Evolutionary conservation across 176 grass and related monocot genomes (phyloP), one percentile per base, ranked within the genome.

Genomic region (Carex pumila): DNA sequence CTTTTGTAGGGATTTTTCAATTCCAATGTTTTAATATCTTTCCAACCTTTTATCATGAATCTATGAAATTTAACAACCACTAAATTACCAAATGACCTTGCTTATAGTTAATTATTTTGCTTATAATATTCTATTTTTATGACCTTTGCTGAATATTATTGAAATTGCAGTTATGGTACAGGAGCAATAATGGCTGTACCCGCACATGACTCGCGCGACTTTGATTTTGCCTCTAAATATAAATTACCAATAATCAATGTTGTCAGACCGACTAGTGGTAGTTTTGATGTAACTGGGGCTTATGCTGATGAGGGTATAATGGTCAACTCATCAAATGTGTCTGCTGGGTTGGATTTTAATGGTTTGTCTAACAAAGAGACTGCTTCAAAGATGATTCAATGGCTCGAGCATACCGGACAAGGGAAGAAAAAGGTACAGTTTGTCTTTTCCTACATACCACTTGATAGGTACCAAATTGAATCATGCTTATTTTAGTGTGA

Each of bases 101-200:
- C n/a, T 73, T 74, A 1, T 13, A 74, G 19, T 49, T 72, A 50
- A 74, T 74, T 74, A 9, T 74, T 74, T 6, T 39, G 10, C 45
- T 52, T 53, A 74, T 74, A 22, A 22, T 74, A 19, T 74, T 74
- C 19, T 70, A 7, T 70, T 70, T 39, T 70, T 32, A 11, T 65
- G 18, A 52, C 43, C 8, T 74, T 19, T 36, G 64, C 52, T 74
- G 64, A 56, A 29, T 82, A n/a, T 79, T 60, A 34, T 79, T n/a
- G 19, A 72, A 75, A 10, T 69, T 91, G 79, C 84, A 98, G 95
- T 65, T 98, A 98, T 57, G 95, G 95, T 56, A 98, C 92, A 65
- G 95, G 95, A 65, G 92, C 95, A 88, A 98, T 94, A 66, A 98
- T 98, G 95, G 95, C 95, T 61, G 95, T 98, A 45, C 95, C 95